Evolutionary conservation across 805 yeast species (phyloP).

Genomic region (Pichia scutulata): DNA sequence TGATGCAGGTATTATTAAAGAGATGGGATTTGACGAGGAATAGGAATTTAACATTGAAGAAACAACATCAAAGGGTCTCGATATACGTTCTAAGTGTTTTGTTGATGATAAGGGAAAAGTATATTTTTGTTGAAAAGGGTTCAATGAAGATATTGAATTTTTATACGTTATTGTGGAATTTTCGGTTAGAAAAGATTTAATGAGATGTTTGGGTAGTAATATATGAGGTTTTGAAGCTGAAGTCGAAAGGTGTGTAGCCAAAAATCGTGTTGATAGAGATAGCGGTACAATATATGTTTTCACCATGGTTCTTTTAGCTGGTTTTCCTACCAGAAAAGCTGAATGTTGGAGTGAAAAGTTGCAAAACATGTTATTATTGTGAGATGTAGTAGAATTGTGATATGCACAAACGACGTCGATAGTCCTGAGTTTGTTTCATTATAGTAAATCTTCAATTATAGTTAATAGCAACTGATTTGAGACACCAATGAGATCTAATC

Average conservation of each 20-base stretch:
- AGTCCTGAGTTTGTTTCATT: no score
- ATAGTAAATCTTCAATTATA: no score
- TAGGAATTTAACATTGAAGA: neutral
- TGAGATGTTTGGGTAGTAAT: conserved; percentile 3
- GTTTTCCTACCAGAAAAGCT: neutral
- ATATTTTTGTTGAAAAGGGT: conserved; percentile 7
- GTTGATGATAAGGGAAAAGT: conserved; percentile 2
- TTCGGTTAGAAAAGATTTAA: conserved; percentile 6
- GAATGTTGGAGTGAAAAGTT: neutral
- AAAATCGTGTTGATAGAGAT: conserved; percentile 4
- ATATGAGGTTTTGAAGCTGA: conserved; percentile 1
- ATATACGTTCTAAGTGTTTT: neutral
- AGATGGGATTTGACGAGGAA: neutral
- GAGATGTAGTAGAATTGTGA: no score
- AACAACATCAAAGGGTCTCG: neutral
- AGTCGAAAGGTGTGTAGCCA: conserved; percentile 7
- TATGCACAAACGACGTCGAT: no score
- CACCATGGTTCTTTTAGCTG: neutral
- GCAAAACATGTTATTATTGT: neutral
- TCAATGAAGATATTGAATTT: conserved; percentile 8
- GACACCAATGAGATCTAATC: no score
- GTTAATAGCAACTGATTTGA: no score
- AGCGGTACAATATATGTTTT: conserved; percentile 5
- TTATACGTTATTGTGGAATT: conserved; percentile 10
- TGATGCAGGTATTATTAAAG: conserved; percentile 4